Percentiles rank a stretch among this genome's conserved stretches.
Conservation (phyloP, 495 filamentous ascomycete species). For the Lasiosphaeria miniovina region DNA sequence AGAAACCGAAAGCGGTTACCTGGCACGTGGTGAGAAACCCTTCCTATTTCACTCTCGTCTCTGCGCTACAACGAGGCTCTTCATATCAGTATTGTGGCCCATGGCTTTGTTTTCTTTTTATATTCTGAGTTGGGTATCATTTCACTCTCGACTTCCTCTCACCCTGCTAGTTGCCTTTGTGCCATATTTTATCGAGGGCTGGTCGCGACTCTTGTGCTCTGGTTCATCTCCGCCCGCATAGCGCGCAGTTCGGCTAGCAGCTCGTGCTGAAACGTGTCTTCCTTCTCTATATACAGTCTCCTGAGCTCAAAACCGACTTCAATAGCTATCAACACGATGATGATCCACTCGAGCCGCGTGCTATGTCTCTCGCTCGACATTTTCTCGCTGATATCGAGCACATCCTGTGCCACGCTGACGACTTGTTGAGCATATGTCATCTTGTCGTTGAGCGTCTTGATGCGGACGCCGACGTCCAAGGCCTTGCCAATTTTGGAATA, state of each 20-base stretch:
- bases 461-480: conserved; percentile 87
- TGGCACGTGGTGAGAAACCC: too few relatives aligned
- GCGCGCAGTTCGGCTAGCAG: conserved; percentile 20
- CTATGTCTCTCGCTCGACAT: conserved; percentile 87
- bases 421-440: conserved; percentile 98
- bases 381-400: conserved; percentile 86
- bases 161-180: not conserved
- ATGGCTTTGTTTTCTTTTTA: conserved; percentile 3
- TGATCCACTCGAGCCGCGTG: conserved; percentile 90
- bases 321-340: conserved; percentile 88
- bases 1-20: too few relatives aligned
- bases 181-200: not conserved
- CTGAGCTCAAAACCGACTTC: conserved; percentile 70
- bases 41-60: too few relatives aligned
- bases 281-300: conserved; percentile 45
- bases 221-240: conserved; percentile 17
- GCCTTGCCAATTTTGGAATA: conserved; percentile 90
- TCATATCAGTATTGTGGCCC: not conserved
- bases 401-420: conserved; percentile 83
- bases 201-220: not conserved
- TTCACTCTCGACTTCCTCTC: not conserved
- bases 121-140: conserved; percentile 25
- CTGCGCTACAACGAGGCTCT: not conserved
- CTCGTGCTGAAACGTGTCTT: conserved; percentile 26
- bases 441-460: conserved; percentile 90